Conservation (phyloP, 1,284 basidiomycete species). For the Cutaneotrichosporon cavernicola region DNA sequence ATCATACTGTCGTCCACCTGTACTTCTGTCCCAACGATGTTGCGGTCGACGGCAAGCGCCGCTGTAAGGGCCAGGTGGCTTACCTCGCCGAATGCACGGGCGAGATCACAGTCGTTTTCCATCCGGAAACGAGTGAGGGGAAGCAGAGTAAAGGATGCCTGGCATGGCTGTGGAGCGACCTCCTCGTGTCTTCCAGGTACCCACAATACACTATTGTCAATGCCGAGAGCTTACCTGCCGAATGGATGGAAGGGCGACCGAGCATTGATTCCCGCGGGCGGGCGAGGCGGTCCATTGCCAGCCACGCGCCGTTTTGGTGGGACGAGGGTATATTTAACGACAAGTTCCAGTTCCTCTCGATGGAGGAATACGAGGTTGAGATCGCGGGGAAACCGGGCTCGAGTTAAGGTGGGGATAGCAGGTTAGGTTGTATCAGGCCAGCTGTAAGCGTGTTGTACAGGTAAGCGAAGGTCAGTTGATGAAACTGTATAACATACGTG, state of each 20-base stretch:
- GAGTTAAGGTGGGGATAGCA: not conserved
- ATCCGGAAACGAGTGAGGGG: not conserved
- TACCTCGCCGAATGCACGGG: not conserved
- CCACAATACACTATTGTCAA: not conserved
- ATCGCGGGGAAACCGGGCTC: not conserved
- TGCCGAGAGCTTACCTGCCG: not conserved
- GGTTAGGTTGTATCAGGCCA: not conserved
- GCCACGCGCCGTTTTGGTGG: not conserved
- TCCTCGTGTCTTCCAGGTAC: not conserved
- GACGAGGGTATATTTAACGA: not conserved
- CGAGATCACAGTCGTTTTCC: not conserved
- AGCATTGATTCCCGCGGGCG: not conserved
- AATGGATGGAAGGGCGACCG: not conserved
- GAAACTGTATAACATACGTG: not conserved
- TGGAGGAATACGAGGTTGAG: not conserved
- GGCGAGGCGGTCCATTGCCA: not conserved
- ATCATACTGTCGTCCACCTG: not conserved
- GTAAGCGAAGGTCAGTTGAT: not conserved
- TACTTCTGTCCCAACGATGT: not conserved
- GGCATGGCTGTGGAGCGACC: not conserved
- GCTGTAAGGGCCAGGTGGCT: not conserved
- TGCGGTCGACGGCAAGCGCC: not conserved
- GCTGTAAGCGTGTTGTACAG: not conserved
- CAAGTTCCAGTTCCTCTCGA: not conserved
- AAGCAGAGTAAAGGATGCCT: not conserved